Conservation (phyloP, 2,329 filamentous ascomycete species). For the Colletotrichum sp. region DNA sequence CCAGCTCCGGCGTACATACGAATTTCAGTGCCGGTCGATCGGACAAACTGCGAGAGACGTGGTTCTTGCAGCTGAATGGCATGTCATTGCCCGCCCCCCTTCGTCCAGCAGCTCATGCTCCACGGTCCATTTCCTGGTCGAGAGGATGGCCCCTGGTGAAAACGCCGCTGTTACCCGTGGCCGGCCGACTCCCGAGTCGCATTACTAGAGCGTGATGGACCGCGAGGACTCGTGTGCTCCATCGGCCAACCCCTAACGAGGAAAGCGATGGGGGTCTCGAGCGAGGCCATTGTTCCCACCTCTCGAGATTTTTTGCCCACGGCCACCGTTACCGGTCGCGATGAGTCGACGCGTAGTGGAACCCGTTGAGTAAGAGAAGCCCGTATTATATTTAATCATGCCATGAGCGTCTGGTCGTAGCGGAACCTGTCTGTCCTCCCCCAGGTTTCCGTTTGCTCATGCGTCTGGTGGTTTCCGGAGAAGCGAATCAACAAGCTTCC, state of each 20-base stretch:
- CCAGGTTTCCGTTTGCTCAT: constrained; percentile 10
- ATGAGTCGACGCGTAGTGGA: constrained; percentile 19
- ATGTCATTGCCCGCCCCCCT: background rate
- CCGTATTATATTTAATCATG: constrained; percentile 16
- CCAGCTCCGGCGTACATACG: background rate
- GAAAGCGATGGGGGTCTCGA: constrained; percentile 7
- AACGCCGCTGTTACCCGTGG: constrained; percentile 12
- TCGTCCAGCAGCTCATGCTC: background rate
- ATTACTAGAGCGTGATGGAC: background rate
- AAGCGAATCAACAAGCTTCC: constrained; percentile 9
- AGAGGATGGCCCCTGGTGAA: background rate
- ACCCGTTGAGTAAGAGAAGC: constrained; percentile 13
- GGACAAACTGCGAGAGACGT: background rate
- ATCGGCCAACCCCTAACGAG: constrained; percentile 13
- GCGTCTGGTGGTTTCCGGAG: constrained; percentile 12
- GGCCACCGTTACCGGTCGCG: constrained; percentile 13
- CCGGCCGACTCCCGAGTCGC: constrained; percentile 15
- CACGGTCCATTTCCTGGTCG: constrained; percentile 1
- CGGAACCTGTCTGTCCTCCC: background rate
- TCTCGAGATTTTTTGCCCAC: constrained; percentile 10
- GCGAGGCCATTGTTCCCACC: constrained; percentile 6
- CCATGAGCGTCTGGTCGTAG: background rate
- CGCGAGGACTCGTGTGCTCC: constrained; percentile 5
- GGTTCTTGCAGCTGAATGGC: constrained; percentile 1
- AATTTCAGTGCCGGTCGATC: background rate